Conservation (phyloP, 163 green algal genomes). For the Coccomyxa subellipsoidea region DNA sequence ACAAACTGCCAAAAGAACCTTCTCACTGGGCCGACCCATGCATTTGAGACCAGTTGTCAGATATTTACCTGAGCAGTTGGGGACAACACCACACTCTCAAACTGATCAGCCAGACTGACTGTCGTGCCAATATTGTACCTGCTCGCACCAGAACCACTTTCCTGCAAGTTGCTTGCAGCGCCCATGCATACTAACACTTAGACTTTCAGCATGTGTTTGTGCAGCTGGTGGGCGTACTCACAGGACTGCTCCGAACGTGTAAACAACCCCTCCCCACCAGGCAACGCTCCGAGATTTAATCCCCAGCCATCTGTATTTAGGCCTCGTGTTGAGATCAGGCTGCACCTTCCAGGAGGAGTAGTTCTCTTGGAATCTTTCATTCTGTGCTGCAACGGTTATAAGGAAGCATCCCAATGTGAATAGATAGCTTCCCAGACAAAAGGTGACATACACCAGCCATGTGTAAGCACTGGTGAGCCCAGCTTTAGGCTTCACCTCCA, state of each 20-base stretch:
- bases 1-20: too few relatives aligned
- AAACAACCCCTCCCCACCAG: neutral
- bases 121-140: slow-evolving; percentile 3
- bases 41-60: too few relatives aligned
- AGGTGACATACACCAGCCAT: slow-evolving; percentile 2
- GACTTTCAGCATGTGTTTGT: neutral
- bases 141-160: neutral
- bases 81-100: neutral
- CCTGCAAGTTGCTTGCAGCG: neutral
- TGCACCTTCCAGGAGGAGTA: neutral
- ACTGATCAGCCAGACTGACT: neutral
- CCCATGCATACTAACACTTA: neutral
- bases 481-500: neutral
- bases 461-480: neutral
- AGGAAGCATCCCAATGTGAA: slow-evolving; percentile 11
- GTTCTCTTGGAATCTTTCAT: neutral
- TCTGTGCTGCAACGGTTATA: neutral
- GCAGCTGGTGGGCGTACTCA: neutral
- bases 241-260: neutral
- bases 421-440: neutral
- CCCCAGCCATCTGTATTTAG: neutral
- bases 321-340: neutral
- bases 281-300: neutral
- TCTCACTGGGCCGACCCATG: too few relatives aligned
- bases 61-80: neutral